Conservation (phyloP, 306 rosid genomes). For the Quercus glauca region DNA sequence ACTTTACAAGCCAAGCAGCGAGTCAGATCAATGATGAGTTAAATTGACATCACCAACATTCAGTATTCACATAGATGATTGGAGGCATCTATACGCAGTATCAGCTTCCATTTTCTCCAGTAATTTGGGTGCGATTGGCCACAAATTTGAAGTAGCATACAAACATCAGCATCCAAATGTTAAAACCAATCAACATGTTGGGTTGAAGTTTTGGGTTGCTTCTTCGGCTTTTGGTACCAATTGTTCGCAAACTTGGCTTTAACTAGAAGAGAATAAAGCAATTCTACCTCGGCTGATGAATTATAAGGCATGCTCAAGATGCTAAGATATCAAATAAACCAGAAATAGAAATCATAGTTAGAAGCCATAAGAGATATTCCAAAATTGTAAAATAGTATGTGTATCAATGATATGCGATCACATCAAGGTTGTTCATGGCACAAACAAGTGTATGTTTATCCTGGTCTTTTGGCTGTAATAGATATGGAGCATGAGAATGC, state of each 20-base stretch:
- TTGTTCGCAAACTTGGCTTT: constrained; percentile 85
- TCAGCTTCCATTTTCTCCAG: not conserved
- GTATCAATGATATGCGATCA: not conserved
- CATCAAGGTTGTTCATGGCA: not conserved
- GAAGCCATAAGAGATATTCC: not conserved
- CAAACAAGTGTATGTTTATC: not conserved
- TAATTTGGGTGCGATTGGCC: not conserved
- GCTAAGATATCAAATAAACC: constrained; percentile 43
- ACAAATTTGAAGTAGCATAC: not conserved
- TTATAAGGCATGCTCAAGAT: constrained; percentile 56
- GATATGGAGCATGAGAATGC: not conserved
- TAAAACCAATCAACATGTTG: constrained; percentile 80
- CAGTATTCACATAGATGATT: no score
- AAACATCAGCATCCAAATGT: not conserved
- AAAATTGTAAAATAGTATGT: not conserved
- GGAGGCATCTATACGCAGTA: not conserved
- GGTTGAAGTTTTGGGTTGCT: constrained; percentile 64
- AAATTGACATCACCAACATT: no score
- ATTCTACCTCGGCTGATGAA: constrained; percentile 71
- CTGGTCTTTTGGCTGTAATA: not conserved
- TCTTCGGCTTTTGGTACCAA: constrained; percentile 71
- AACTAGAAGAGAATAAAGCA: constrained; percentile 66
- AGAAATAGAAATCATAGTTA: not conserved
- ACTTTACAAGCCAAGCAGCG: not conserved
- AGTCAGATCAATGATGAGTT: no score